phyloP scores from a whole-genome alignment of 441 rosid genomes.

The Gossypium gossypioides region DNA sequence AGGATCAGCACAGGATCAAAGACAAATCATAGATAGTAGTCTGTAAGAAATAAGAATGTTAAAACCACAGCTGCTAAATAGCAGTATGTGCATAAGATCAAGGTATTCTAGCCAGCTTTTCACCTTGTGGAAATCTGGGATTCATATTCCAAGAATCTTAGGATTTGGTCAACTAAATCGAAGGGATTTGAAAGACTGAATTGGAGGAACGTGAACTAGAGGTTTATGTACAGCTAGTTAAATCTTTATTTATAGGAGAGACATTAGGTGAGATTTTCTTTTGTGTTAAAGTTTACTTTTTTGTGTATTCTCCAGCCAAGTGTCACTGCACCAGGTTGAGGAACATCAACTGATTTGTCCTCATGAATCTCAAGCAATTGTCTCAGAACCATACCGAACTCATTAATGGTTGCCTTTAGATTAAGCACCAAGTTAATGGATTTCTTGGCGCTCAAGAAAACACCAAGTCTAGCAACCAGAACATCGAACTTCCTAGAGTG shows the following conservation, averaged over 20 bases:
- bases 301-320: not conserved
- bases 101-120: not conserved
- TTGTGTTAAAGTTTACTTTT: too few species aligned
- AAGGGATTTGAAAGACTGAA: not conserved
- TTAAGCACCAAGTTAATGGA: not conserved
- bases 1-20: not conserved
- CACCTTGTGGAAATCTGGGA: not conserved
- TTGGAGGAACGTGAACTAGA: not conserved
- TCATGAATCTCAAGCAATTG: not conserved
- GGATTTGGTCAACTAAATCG: not conserved
- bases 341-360: not conserved
- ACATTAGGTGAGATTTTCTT: not conserved
- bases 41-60: not conserved
- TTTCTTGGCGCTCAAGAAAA: not conserved
- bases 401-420: not conserved
- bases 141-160: not conserved
- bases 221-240: not conserved
- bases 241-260: not conserved
- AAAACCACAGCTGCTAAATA: not conserved
- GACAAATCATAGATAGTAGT: not conserved
- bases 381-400: not conserved
- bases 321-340: not conserved
- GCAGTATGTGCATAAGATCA: not conserved
- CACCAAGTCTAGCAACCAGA: not conserved
- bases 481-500: not conserved